Conservation (phyloP, 805 yeast genomes). For the Wickerhamomyces kurtzmanii region DNA sequence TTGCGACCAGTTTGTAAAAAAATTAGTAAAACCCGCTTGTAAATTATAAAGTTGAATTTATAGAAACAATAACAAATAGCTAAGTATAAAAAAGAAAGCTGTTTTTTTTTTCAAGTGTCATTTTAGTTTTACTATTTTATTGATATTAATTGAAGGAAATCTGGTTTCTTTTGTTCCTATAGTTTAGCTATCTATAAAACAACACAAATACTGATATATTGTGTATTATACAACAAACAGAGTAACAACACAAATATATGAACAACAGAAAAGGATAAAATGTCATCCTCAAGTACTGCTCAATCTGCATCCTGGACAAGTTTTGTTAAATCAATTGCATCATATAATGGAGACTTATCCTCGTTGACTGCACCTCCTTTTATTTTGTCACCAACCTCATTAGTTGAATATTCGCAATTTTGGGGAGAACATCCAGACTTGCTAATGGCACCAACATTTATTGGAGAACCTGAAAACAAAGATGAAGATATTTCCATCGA, state of each 20-base stretch:
- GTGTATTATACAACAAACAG: background rate
- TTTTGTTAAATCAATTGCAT: slow-evolving; percentile 81
- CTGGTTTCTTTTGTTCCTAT: no score
- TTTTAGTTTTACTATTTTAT: background rate
- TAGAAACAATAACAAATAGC: no score
- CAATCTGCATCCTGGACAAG: slow-evolving; percentile 73
- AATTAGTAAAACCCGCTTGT: no score
- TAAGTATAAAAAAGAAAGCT: background rate
- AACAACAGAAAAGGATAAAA: slow-evolving; percentile 9
- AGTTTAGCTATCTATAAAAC: background rate
- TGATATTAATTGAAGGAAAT: no score
- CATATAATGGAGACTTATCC: slow-evolving; percentile 89
- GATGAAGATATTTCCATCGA: slow-evolving; percentile 44
- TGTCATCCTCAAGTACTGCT: slow-evolving; percentile 25
- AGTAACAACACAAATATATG: background rate
- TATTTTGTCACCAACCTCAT: slow-evolving; percentile 82
- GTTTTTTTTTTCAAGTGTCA: background rate
- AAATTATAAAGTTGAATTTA: no score
- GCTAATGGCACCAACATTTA: slow-evolving; percentile 60
- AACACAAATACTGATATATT: background rate
- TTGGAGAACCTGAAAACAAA: slow-evolving; percentile 26
- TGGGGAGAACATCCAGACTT: slow-evolving; percentile 93
- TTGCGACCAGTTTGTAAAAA: no score
- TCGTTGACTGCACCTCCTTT: slow-evolving; percentile 96
- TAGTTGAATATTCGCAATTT: slow-evolving; percentile 86